phyloP scores from a whole-genome alignment of 805 yeast species.

The Saccharomycopsis selenospora region DNA sequence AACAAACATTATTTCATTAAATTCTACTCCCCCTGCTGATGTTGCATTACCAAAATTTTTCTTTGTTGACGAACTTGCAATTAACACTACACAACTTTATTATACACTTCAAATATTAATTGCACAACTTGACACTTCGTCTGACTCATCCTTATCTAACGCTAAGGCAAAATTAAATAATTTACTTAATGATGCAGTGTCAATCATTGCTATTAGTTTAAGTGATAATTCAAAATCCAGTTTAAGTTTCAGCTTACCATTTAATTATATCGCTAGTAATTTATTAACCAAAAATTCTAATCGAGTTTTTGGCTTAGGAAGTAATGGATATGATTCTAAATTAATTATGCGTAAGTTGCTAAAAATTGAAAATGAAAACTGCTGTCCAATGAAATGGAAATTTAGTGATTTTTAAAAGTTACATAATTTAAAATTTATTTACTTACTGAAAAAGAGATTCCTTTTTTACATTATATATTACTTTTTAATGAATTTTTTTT shows the following conservation, averaged over 20 bases:
- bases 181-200: slow-evolving; percentile 11
- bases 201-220: slow-evolving; percentile 12
- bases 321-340: slow-evolving; percentile 12
- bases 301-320: not conserved
- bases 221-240: slow-evolving; percentile 6
- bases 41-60: slow-evolving; percentile 9
- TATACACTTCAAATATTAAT: not conserved
- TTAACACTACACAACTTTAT: not conserved
- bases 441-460: too few relatives aligned
- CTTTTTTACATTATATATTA: too few relatives aligned
- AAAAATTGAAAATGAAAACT: slow-evolving; percentile 6
- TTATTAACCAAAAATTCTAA: slow-evolving; percentile 11
- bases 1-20: not conserved
- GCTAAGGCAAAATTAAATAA: slow-evolving; percentile 4
- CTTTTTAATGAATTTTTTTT: too few relatives aligned
- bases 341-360: slow-evolving; percentile 13
- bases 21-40: not conserved
- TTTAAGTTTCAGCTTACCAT: slow-evolving; percentile 7
- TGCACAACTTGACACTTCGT: not conserved
- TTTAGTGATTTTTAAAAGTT: slow-evolving; percentile 17
- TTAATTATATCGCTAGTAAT: slow-evolving; percentile 13
- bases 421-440: not conserved
- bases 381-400: slow-evolving; percentile 20
- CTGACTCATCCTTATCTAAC: not conserved
- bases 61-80: slow-evolving; percentile 17